A percentile compares a stretch with the other conserved stretches of the same genome.
Evolutionary conservation across 1,284 basidiomycete genomes (phyloP).

Genomic region (Grifola frondosa): DNA sequence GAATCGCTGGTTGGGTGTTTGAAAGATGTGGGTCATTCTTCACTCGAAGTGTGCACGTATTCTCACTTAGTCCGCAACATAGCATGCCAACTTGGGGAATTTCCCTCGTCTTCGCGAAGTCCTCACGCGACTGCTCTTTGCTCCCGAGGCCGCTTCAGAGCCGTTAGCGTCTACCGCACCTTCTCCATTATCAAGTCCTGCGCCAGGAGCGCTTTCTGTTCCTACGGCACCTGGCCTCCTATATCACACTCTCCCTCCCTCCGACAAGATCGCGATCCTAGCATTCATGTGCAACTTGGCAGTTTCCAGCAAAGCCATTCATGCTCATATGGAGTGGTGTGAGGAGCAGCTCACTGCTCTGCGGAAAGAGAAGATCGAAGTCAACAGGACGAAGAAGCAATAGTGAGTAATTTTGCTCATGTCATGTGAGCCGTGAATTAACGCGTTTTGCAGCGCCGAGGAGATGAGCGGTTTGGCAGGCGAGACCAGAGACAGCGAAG

Average conservation of each 20-base stretch:
- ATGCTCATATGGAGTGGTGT: conserved; percentile 87
- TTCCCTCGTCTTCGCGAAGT: conserved; percentile 77
- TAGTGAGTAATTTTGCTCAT: conserved; percentile 54
- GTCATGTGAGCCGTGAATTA: conserved; percentile 10
- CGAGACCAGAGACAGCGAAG: conserved; percentile 52
- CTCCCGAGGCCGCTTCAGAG: conserved; percentile 45
- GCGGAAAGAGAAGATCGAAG: conserved; percentile 93
- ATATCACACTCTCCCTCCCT: conserved; percentile 72
- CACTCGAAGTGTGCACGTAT: conserved; percentile 16
- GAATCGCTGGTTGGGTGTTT: conserved; percentile 83
- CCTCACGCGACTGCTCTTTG: conserved; percentile 75
- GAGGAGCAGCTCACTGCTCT: conserved; percentile 89
- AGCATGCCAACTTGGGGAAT: conserved; percentile 77
- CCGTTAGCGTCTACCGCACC: conserved; percentile 36
- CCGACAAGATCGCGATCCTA: conserved; percentile 84
- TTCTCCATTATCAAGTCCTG: conserved; percentile 45
- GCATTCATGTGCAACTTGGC: conserved; percentile 89
- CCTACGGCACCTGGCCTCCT: conserved; percentile 60
- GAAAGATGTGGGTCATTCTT: conserved; percentile 69
- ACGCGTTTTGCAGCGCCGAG: conserved; percentile 54
- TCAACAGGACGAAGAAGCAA: conserved; percentile 85
- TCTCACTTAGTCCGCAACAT: conserved; percentile 6
- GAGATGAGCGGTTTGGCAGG: conserved; percentile 68
- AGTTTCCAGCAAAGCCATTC: conserved; percentile 85
- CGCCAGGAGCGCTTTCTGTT: conserved; percentile 31